Evolutionary conservation across 1,284 basidiomycete species (phyloP).

Genomic region (Coriolopsis trogii): DNA sequence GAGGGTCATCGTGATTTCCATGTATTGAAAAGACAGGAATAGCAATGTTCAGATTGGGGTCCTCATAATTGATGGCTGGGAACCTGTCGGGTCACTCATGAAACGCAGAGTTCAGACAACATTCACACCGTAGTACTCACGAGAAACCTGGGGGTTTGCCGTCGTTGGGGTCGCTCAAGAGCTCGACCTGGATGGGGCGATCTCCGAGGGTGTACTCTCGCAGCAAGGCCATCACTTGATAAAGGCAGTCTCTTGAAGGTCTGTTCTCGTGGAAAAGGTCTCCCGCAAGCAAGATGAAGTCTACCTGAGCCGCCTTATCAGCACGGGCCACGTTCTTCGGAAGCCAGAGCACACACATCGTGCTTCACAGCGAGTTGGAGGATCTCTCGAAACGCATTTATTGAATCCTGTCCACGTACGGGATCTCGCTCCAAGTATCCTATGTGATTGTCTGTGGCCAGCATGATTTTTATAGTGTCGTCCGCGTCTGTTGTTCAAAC

Average conservation of each 20-base stretch:
- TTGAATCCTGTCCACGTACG: constrained; percentile 91
- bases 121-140: constrained; percentile 48
- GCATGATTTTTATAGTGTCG: constrained; percentile 80
- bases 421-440: constrained; percentile 96
- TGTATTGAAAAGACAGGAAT: constrained; percentile 99
- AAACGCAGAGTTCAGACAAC: background rate
- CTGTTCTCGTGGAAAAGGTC: constrained; percentile 99
- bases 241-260: constrained; percentile 89
- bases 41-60: constrained; percentile 92
- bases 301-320: constrained; percentile 62
- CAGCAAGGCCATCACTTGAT: constrained; percentile 86
- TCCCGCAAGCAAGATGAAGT: constrained; percentile 92
- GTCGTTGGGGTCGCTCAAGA: constrained; percentile 91
- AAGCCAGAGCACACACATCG: constrained; percentile 56
- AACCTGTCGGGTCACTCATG: constrained; percentile 60
- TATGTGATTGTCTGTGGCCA: constrained; percentile 96
- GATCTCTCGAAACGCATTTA: constrained; percentile 95
- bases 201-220: constrained; percentile 92
- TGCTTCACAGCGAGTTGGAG: constrained; percentile 88
- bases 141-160: constrained; percentile 84
- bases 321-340: background rate
- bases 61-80: constrained; percentile 97
- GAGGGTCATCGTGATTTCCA: constrained; percentile 99
- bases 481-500: constrained; percentile 46
- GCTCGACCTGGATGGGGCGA: constrained; percentile 86